phyloP scores from a whole-genome alignment of 2,329 filamentous ascomycete species.

The Cytospora piceae region DNA sequence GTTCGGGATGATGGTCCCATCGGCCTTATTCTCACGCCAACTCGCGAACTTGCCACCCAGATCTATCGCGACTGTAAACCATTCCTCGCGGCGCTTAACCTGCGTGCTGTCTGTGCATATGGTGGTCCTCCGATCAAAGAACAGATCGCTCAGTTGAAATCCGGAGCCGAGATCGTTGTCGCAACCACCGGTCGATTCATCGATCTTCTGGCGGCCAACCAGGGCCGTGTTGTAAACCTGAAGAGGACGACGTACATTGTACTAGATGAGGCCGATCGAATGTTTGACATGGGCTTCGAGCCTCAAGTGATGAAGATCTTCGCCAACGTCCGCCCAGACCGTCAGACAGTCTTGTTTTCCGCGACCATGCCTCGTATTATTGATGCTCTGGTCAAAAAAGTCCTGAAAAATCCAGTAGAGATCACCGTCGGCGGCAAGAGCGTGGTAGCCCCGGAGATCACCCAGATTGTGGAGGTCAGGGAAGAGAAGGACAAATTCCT shows the following conservation, averaged over 20 bases:
- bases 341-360: constrained; percentile 93
- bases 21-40: constrained; percentile 88
- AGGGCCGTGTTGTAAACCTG: constrained; percentile 91
- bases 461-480: constrained; percentile 87
- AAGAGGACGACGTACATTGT: constrained; percentile 90
- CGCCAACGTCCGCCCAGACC: constrained; percentile 85
- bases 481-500: constrained; percentile 83
- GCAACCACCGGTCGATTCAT: constrained; percentile 96
- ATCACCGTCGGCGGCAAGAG: constrained; percentile 89
- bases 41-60: constrained; percentile 89
- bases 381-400: constrained; percentile 87
- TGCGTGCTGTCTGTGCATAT: constrained; percentile 90
- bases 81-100: constrained; percentile 82
- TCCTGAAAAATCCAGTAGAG: constrained; percentile 81
- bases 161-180: constrained; percentile 91
- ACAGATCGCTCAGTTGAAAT: constrained; percentile 94
- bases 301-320: constrained; percentile 98
- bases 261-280: constrained; percentile 94
- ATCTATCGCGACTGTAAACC: constrained; percentile 95
- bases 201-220: constrained; percentile 89
- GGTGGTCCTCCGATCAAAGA: constrained; percentile 96
- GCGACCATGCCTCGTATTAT: constrained; percentile 95
- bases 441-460: constrained; percentile 89
- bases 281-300: constrained; percentile 99
- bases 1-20: constrained; percentile 87